These are phyloP conservation scores for Naegleria lovaniensis DNA, from an alignment of 208 protist genomes.

Conservation along the genomic window DNA sequence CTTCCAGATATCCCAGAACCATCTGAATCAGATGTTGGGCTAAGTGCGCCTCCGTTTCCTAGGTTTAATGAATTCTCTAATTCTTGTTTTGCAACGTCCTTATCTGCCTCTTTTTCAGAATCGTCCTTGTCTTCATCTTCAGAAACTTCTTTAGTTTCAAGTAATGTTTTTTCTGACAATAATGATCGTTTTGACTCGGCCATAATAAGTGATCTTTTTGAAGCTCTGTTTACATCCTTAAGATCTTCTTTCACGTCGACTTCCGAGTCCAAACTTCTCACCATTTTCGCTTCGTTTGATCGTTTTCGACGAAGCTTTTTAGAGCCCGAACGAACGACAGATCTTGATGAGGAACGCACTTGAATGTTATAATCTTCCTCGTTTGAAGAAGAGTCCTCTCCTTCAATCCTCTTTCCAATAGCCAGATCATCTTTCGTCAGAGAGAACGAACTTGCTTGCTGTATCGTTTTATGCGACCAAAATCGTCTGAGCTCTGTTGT, in stretches of 20 bases:
- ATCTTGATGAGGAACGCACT: neutral
- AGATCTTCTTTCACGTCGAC: neutral
- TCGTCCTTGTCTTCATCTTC: neutral
- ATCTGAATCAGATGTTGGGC: neutral
- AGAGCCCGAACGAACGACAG: neutral
- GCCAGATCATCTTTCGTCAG: neutral
- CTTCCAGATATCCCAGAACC: neutral
- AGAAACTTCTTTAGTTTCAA: neutral
- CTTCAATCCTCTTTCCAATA: neutral
- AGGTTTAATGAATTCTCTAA: neutral
- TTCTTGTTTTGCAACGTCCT: neutral
- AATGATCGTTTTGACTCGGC: neutral
- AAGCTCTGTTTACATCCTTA: neutral
- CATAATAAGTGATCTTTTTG: neutral
- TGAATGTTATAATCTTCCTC: neutral
- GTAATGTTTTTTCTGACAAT: too few species aligned
- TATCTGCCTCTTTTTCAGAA: neutral
- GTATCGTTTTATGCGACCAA: neutral
- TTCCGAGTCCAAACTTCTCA: neutral
- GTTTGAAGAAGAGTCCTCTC: neutral
- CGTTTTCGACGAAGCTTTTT: neutral
- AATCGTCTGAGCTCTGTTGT: neutral
- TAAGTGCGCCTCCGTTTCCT: neutral
- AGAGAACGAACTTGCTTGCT: neutral
- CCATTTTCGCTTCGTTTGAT: neutral